phyloP scores from a whole-genome alignment of 257 asterid genomes.

The Solanum etuberosum region DNA sequence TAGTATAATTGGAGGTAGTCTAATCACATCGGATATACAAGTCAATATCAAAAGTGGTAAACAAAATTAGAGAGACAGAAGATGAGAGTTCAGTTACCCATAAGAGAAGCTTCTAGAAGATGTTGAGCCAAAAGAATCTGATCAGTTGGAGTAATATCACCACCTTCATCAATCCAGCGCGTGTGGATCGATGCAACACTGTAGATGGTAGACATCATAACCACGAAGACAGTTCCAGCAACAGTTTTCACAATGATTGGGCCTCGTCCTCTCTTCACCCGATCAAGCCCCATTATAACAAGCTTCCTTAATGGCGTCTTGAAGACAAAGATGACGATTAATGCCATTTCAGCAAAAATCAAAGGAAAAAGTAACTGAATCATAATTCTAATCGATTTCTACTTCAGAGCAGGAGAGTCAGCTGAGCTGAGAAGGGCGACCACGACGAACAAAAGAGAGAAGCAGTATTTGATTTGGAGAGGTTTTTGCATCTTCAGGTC shows the following conservation, averaged over 20 bases:
- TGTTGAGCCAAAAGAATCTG: slow-evolving; percentile 58
- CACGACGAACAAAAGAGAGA: background rate
- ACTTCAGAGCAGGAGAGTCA: background rate
- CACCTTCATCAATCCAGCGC: slow-evolving; percentile 55
- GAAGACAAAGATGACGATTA: slow-evolving; percentile 75
- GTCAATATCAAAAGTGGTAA: background rate
- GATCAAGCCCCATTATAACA: slow-evolving; percentile 69
- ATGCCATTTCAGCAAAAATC: slow-evolving; percentile 54
- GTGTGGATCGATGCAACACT: slow-evolving; percentile 44
- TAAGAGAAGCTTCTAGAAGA: slow-evolving; percentile 83
- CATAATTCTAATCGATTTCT: slow-evolving; percentile 17
- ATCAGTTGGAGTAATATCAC: slow-evolving; percentile 69
- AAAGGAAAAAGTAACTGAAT: slow-evolving; percentile 49
- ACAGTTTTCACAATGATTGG: slow-evolving; percentile 64
- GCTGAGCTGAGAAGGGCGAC: background rate
- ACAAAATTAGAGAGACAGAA: background rate
- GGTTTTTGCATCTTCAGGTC: background rate
- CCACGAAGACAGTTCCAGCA: slow-evolving; percentile 41
- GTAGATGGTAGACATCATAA: slow-evolving; percentile 54
- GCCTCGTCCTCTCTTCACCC: slow-evolving; percentile 73
- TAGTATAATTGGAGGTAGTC: background rate
- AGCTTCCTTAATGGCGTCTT: slow-evolving; percentile 79
- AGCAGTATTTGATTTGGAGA: background rate
- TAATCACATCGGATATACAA: background rate
- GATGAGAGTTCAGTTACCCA: slow-evolving; percentile 35